These are phyloP conservation scores for Biscogniauxia mediterranea DNA, from an alignment of 2,329 filamentous ascomycete genomes.

Conservation along the genomic window DNA sequence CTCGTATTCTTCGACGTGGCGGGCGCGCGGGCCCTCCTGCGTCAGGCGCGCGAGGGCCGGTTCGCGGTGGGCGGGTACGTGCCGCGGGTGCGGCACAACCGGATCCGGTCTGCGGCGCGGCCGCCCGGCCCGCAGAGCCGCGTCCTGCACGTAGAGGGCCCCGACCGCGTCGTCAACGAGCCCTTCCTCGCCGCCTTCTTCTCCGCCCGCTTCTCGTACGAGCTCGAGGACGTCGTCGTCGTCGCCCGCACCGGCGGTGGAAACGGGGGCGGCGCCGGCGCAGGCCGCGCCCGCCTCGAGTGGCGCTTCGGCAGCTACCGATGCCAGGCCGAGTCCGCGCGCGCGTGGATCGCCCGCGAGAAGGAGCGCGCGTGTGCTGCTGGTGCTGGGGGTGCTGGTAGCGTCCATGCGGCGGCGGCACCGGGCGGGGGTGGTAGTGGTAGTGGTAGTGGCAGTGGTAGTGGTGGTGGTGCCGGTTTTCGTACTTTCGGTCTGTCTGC, in stretches of 20 bases:
- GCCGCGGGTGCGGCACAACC: constrained; percentile 45
- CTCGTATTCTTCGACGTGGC: constrained; percentile 49
- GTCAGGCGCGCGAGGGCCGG: constrained; percentile 39
- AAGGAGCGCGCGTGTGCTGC: constrained; percentile 1
- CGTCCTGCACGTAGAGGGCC: constrained; percentile 50
- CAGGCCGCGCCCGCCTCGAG: constrained; percentile 38
- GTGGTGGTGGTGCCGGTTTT: not conserved
- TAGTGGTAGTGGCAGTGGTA: not conserved
- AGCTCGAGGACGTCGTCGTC: constrained; percentile 43
- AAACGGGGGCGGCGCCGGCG: too few relatives aligned
- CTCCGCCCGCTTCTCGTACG: constrained; percentile 41
- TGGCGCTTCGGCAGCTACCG: constrained; percentile 55
- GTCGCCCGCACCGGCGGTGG: too few relatives aligned
- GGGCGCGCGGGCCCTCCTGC: constrained; percentile 47
- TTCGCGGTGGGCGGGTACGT: constrained; percentile 40
- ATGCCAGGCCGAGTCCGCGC: constrained; percentile 51
- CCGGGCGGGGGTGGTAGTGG: not conserved
- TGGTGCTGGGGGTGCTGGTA: not conserved
- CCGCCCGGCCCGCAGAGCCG: constrained; percentile 37
- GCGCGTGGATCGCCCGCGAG: constrained; percentile 7
- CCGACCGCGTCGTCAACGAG: constrained; percentile 43
- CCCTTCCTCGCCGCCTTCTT: constrained; percentile 41
- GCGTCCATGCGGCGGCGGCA: too few relatives aligned
- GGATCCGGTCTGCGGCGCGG: constrained; percentile 42
- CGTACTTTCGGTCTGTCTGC: too few relatives aligned